Evolutionary conservation across 139 green algal genomes (phyloP), one percentile per base, ranked within the genome.

Genomic region (Asterochloris erici): DNA sequence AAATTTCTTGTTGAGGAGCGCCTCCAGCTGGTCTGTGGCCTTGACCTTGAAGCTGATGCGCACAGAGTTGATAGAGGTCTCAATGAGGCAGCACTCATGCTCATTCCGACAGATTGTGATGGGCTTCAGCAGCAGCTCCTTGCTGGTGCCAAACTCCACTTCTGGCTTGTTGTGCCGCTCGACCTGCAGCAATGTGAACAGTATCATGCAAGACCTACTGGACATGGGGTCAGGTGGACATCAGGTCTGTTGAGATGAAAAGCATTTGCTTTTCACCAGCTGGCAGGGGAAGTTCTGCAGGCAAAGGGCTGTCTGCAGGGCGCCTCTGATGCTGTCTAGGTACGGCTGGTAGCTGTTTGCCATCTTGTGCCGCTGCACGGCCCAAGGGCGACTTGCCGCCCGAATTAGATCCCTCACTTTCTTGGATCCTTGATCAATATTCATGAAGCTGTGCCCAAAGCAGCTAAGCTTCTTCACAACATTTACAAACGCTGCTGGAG

Each of bases 251-350:
- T 54, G 38, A 6, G 38, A 54, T 54, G 6, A 54, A 54, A 2
- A 54, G 6, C 38, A 54, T 54, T 54, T 54, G 38, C 38, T 54
- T n/a, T 54, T 54, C 38, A 54, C 38, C 38, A 54, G 38, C 76
- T 80, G 76, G 38, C 76, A 80, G 47, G 76, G 76, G 28, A 80
- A 80, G 76, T 70, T 80, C 60, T 80, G 76, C 76, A 80, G 54
- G 60, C 76, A 80, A 24, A 80, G 76, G 9, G 76, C 60, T 12
- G 76, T 62, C 2, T 16, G 13, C 23, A 80, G 14, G 24, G 76
- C 68, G 76, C 54, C 68, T 23, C 68, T 61, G 24, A 80, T 69
- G 60, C 76, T 70, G 4, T 80, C 68, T 1, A 80, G n/a, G 24
- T 80, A 80, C 12, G 76, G 76, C 23, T n/a, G 54, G 23, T 80